Evolutionary conservation across 306 rosid genomes (phyloP), one percentile per base, ranked within the genome.

Genomic region (Sechiopsis laciniata): DNA sequence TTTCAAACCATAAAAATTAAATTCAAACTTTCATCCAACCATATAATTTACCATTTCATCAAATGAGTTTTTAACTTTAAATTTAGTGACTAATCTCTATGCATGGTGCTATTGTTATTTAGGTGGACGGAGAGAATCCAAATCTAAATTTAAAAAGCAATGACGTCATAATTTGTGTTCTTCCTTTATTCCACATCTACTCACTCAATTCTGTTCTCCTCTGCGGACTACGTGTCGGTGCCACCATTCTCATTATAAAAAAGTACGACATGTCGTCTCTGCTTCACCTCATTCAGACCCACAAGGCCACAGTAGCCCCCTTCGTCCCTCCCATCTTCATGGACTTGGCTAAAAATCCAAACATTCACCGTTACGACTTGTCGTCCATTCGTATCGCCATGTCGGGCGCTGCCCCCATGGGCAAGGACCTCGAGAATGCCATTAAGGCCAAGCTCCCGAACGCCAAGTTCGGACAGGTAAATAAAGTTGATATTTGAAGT

Each of bases 51-150:
- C n/a, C n/a, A n/a, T n/a, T n/a, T n/a, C n/a, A n/a, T n/a, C 29
- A 26, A 26, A 26, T 26, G 29, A 26, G 29, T 26, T 1, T 26
- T 26, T 26, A 26, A 26, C 29, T 26, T 26, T 26, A 2, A 26
- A 26, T 26, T 26, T 26, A 26, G 29, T 26, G 29, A 1, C 2
- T 26, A 26, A 26, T 26, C n/a, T 26, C 29, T 26, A n/a, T n/a
- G n/a, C n/a, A n/a, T 26, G 29, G 29, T 26, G 29, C 2, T 26
- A 26, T 26, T 26, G 29, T 26, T 26, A 26, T 26, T 26, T 26
- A 72, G 75, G 96, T 92, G 5, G 97, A 92, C 26, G 96, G 97
- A 10, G 92, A 88, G 24, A 92, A 92, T 20, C 97, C 97, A 0
- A 92, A 92, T 70, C 66, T 92, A 12, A 84, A 86, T 2, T 86